These are phyloP conservation scores for Fomitopsis betulina DNA, from an alignment of 1,284 basidiomycete species.

Conservation along the genomic window DNA sequence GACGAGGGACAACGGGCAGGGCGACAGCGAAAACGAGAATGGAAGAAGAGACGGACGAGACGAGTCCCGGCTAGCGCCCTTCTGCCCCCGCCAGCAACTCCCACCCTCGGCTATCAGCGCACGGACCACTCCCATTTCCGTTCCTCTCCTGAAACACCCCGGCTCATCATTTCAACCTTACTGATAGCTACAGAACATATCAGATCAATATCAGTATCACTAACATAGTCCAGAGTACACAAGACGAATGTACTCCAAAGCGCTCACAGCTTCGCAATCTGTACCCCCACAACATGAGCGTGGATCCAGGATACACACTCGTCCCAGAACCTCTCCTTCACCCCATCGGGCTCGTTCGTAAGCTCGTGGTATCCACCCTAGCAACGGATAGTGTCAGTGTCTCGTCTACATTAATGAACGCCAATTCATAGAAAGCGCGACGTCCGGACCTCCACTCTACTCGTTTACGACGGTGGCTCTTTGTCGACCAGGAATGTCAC, in stretches of 20 bases:
- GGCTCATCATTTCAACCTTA: background rate
- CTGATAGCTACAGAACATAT: background rate
- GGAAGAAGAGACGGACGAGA: conserved; percentile 14
- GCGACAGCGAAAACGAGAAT: conserved; percentile 18
- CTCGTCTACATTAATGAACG: background rate
- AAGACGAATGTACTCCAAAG: background rate
- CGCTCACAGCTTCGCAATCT: background rate
- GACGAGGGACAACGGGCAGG: conserved; percentile 12
- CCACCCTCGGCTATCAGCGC: conserved; percentile 11
- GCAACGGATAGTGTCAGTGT: background rate
- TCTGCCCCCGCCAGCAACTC: background rate
- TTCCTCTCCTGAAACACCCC: background rate
- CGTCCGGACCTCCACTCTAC: background rate
- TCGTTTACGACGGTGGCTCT: too few species aligned
- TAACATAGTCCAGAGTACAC: background rate
- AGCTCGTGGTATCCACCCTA: conserved; percentile 81
- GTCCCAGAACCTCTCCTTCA: conserved; percentile 49
- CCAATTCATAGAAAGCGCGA: background rate
- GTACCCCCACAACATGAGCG: background rate
- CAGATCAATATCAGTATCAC: too few species aligned
- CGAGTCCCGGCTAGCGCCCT: background rate
- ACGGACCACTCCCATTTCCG: conserved; percentile 6
- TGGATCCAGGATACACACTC: conserved; percentile 4
- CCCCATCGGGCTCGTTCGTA: conserved; percentile 73
- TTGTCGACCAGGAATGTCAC: too few species aligned